Percentiles rank a stretch among this genome's conserved stretches.
Evolutionary conservation across 371 early-diverging fungal species (phyloP).

Genomic region (Mucor indicus): DNA sequence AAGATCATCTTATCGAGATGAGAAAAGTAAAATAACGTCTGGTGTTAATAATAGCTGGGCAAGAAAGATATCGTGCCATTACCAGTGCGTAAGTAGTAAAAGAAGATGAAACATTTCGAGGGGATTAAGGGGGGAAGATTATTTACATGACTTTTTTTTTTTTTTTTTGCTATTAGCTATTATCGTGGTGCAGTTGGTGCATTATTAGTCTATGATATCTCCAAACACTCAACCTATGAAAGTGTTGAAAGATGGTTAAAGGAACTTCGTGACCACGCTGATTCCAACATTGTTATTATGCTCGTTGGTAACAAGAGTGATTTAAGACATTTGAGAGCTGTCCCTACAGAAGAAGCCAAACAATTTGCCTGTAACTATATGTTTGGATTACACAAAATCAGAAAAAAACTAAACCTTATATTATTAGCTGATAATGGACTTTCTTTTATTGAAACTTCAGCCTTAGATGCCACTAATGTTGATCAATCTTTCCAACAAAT

Average conservation of each 20-base stretch:
- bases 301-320: constrained; percentile 99
- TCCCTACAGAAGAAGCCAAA: constrained; percentile 96
- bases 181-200: constrained; percentile 99
- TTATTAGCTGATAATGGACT: constrained; percentile 79
- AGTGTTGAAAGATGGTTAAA: constrained; percentile 97
- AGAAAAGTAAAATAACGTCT: background rate
- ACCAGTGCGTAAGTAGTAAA: constrained; percentile 74
- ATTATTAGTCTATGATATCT: constrained; percentile 97
- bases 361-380: constrained; percentile 42
- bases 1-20: constrained; percentile 6
- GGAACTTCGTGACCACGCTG: constrained; percentile 98
- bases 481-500: constrained; percentile 92
- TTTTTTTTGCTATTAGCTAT: constrained; percentile 54
- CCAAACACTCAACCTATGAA: constrained; percentile 91
- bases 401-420: background rate
- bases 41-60: constrained; percentile 58
- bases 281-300: constrained; percentile 97
- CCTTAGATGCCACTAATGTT: constrained; percentile 91
- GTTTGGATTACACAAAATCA: background rate
- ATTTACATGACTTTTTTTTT: background rate
- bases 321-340: constrained; percentile 93
- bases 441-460: constrained; percentile 95
- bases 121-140: no score
- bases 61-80: constrained; percentile 86
- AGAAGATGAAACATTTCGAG: background rate